These are phyloP conservation scores for Sphaerostilbella broomeana DNA, from an alignment of 2,329 filamentous ascomycete genomes.

Conservation along the genomic window DNA sequence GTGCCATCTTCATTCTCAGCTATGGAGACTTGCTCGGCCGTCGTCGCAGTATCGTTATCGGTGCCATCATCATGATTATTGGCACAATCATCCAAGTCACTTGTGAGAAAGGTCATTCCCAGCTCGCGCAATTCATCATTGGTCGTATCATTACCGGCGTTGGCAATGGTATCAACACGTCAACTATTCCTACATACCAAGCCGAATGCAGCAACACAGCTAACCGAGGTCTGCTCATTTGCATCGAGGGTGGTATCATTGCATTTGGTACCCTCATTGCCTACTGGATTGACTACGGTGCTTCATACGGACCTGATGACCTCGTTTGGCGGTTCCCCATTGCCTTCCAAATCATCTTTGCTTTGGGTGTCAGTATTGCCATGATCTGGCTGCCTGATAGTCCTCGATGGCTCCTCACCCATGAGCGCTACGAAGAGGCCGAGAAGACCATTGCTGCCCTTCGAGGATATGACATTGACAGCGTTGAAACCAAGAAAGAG, in stretches of 20 bases:
- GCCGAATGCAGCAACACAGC: slow-evolving; percentile 47
- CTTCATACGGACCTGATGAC: slow-evolving; percentile 36
- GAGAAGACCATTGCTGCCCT: slow-evolving; percentile 23
- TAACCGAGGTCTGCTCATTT: slow-evolving; percentile 48
- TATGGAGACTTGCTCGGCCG: slow-evolving; percentile 48
- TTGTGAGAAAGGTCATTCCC: slow-evolving; percentile 27
- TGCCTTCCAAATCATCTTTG: slow-evolving; percentile 34
- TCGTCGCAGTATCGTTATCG: slow-evolving; percentile 49
- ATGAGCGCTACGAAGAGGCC: slow-evolving; percentile 40
- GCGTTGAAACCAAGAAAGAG: slow-evolving; percentile 51
- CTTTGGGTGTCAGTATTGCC: slow-evolving; percentile 34
- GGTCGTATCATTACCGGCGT: slow-evolving; percentile 46
- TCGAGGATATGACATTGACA: slow-evolving; percentile 38
- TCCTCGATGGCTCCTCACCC: slow-evolving; percentile 40
- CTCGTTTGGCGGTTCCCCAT: slow-evolving; percentile 52
- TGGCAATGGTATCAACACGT: slow-evolving; percentile 47
- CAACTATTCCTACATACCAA: slow-evolving; percentile 50
- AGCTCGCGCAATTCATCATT: slow-evolving; percentile 44
- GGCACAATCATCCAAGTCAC: slow-evolving; percentile 54
- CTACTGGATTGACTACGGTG: slow-evolving; percentile 39
- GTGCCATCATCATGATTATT: slow-evolving; percentile 51
- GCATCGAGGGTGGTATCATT: slow-evolving; percentile 39
- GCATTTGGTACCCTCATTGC: slow-evolving; percentile 36
- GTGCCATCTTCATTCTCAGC: slow-evolving; percentile 42
- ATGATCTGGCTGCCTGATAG: slow-evolving; percentile 42